These are phyloP conservation scores for Venturia oleaginea DNA, from an alignment of 2,329 filamentous ascomycete genomes.

Conservation along the genomic window DNA sequence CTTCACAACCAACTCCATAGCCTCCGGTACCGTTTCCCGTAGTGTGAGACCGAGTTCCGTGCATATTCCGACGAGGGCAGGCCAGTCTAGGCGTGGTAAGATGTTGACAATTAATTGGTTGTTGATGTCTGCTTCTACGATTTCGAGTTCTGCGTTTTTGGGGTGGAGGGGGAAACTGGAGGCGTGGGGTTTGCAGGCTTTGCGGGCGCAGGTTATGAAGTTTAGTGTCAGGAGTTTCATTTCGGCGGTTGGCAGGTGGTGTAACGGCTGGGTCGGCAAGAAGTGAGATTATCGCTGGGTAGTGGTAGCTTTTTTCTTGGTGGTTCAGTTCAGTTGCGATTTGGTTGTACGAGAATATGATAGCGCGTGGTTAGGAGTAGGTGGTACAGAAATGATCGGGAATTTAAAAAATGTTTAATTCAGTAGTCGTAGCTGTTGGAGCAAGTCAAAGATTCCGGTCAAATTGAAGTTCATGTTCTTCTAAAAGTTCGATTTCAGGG, in stretches of 20 bases:
- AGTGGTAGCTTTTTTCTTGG: background rate
- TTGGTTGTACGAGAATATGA: background rate
- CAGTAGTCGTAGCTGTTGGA: background rate
- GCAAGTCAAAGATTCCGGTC: background rate
- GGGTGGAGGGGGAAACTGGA: conserved; percentile 86
- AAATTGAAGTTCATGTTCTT: background rate
- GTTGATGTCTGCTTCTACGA: conserved; percentile 74
- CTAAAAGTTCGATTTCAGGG: background rate
- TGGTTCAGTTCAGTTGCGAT: background rate
- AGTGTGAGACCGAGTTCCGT: conserved; percentile 51
- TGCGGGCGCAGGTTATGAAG: conserved; percentile 93
- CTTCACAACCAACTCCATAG: conserved; percentile 17
- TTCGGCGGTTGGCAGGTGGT: background rate
- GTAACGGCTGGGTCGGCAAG: background rate
- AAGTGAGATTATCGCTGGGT: background rate
- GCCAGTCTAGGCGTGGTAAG: conserved; percentile 81
- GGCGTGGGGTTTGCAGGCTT: conserved; percentile 77
- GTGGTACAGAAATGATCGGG: background rate
- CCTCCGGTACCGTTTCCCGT: conserved; percentile 21
- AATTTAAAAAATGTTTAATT: too few species aligned
- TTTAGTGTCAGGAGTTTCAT: conserved; percentile 98
- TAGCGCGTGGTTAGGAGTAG: background rate
- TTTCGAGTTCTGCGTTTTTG: conserved; percentile 80
- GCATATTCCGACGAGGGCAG: conserved; percentile 64
- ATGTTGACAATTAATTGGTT: conserved; percentile 74